Evolutionary conservation across 2,329 filamentous ascomycete genomes (phyloP).

Genomic region (Cylindrodendrum hubeiense): DNA sequence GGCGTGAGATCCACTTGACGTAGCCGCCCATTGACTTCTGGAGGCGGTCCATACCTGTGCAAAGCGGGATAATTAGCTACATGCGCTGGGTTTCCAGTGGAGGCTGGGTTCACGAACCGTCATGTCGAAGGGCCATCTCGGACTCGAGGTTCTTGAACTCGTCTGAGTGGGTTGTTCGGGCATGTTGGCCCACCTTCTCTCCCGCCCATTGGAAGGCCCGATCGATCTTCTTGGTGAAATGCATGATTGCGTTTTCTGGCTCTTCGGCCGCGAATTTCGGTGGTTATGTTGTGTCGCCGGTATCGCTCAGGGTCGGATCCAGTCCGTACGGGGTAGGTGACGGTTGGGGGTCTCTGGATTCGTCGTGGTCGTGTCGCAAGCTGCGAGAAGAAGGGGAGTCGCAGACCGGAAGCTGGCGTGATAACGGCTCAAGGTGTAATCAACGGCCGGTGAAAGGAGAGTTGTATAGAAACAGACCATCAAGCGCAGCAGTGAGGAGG

Average conservation of each 20-base stretch:
- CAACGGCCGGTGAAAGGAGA: not conserved
- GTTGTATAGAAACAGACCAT: constrained; percentile 7
- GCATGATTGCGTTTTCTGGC: constrained; percentile 54
- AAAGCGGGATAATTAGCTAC: constrained; percentile 16
- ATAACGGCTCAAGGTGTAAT: constrained; percentile 1
- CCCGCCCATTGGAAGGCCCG: constrained; percentile 98
- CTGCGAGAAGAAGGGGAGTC: not conserved
- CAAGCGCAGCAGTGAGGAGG: constrained; percentile 6
- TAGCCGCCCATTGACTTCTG: constrained; percentile 89
- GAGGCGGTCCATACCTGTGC: constrained; percentile 86
- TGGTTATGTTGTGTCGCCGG: constrained; percentile 4
- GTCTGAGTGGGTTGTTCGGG: constrained; percentile 87
- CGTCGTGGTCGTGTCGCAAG: constrained; percentile 21
- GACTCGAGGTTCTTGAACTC: constrained; percentile 91
- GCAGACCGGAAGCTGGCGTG: constrained; percentile 8
- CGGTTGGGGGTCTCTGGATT: constrained; percentile 28
- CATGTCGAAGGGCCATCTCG: constrained; percentile 90
- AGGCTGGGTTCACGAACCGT: constrained; percentile 70
- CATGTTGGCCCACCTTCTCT: constrained; percentile 94
- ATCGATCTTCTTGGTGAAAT: constrained; percentile 86
- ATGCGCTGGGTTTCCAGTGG: not conserved
- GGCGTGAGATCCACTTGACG: constrained; percentile 88
- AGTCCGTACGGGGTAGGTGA: constrained; percentile 34
- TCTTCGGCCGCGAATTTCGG: constrained; percentile 11
- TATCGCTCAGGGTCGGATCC: constrained; percentile 34